Conservation (phyloP, 192 early-diverging fungal genomes). For the Coemansia sp. region DNA sequence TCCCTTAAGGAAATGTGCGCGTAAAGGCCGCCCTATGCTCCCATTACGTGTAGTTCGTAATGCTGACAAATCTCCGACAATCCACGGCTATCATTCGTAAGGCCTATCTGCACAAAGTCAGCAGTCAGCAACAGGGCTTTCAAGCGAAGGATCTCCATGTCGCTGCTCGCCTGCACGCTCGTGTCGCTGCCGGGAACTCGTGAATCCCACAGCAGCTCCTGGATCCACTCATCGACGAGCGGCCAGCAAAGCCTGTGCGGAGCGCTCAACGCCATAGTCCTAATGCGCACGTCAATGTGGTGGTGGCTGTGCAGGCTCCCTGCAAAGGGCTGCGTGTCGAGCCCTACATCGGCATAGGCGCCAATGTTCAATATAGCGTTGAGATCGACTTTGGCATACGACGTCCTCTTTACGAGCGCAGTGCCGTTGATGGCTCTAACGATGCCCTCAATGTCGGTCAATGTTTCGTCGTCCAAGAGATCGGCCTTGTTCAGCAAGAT, state of each 20-base stretch:
- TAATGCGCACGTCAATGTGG: slow-evolving; percentile 49
- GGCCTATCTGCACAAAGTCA: too few relatives aligned
- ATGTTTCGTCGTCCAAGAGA: slow-evolving; percentile 56
- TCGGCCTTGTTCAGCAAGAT: slow-evolving; percentile 90
- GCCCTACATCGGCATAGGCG: slow-evolving; percentile 38
- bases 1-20: too few relatives aligned
- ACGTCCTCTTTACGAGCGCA: slow-evolving; percentile 18
- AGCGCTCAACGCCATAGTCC: slow-evolving; percentile 62
- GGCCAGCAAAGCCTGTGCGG: slow-evolving; percentile 54
- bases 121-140: too few relatives aligned
- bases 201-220: slow-evolving; percentile 68
- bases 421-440: slow-evolving; percentile 44
- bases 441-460: slow-evolving; percentile 48
- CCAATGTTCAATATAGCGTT: slow-evolving; percentile 59
- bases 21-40: too few relatives aligned
- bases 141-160: too few relatives aligned
- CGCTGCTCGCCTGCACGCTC: neutral
- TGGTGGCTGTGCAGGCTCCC: slow-evolving; percentile 18
- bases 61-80: too few relatives aligned
- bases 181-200: slow-evolving; percentile 42
- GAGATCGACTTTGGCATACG: slow-evolving; percentile 49
- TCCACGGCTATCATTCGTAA: too few relatives aligned
- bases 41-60: too few relatives aligned
- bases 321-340: slow-evolving; percentile 25
- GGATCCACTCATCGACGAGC: slow-evolving; percentile 78